Evolutionary conservation across 2,329 filamentous ascomycete species (phyloP).

Genomic region (Fusarium chaquense): DNA sequence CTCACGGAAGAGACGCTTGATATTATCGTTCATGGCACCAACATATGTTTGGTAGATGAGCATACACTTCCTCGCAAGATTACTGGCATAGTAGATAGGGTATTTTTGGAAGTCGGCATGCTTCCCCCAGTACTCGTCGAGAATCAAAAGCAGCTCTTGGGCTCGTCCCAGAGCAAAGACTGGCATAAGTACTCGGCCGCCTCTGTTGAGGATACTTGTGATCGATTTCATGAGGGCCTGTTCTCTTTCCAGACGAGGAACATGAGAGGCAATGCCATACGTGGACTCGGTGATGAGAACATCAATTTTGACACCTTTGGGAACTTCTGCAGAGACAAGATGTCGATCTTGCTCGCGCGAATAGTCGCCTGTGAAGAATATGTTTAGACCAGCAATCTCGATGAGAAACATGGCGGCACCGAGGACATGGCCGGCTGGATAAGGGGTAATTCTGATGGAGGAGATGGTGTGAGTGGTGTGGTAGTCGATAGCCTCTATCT

Average conservation of each 20-base stretch:
- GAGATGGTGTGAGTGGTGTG: constrained; percentile 98
- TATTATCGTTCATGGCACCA: constrained; percentile 98
- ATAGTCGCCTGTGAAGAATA: constrained; percentile 98
- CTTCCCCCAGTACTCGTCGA: constrained; percentile 96
- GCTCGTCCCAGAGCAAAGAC: constrained; percentile 95
- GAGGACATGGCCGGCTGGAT: constrained; percentile 96
- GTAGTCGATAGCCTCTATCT: constrained; percentile 98
- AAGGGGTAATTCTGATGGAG: constrained; percentile 95
- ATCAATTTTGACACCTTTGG: constrained; percentile 89
- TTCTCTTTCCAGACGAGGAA: constrained; percentile 90
- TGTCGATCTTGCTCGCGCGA: constrained; percentile 95
- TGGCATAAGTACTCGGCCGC: constrained; percentile 91
- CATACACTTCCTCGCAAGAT: constrained; percentile 96
- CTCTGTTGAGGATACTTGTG: constrained; percentile 88
- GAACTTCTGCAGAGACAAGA: constrained; percentile 92
- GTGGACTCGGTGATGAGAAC: constrained; percentile 98
- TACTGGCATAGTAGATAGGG: constrained; percentile 97
- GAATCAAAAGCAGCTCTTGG: constrained; percentile 91
- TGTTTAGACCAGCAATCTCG: constrained; percentile 95
- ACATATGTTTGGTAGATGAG: constrained; percentile 98
- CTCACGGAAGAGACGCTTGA: constrained; percentile 93
- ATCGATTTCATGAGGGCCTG: constrained; percentile 96
- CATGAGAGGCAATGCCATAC: constrained; percentile 94
- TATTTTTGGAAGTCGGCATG: constrained; percentile 89
- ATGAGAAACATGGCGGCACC: constrained; percentile 98